Percentiles rank a stretch among this genome's conserved stretches.
Conservation (phyloP, 257 asterid genomes). For the Paraleonurus japonicus region DNA sequence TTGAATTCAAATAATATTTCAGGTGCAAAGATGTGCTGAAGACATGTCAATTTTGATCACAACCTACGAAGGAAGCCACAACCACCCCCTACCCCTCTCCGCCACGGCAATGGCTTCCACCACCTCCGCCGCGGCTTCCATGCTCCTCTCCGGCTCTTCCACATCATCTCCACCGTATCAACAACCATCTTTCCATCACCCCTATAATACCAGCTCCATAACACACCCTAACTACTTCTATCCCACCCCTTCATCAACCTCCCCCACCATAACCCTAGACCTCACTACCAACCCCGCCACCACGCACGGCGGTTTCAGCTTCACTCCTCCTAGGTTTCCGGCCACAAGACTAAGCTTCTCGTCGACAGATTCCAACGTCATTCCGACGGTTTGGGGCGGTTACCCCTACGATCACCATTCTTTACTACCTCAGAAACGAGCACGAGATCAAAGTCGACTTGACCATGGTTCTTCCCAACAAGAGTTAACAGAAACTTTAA, state of each 20-base stretch:
- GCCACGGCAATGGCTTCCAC: slow-evolving; percentile 97
- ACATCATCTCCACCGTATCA: slow-evolving; percentile 34
- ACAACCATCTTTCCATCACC: slow-evolving; percentile 18
- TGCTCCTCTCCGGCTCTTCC: slow-evolving; percentile 87
- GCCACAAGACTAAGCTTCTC: slow-evolving; percentile 50
- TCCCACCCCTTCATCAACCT: slow-evolving; percentile 43
- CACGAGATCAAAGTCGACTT: slow-evolving; percentile 37
- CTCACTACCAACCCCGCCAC: slow-evolving; percentile 53
- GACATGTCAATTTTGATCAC: slow-evolving; percentile 81
- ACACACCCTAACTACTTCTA: slow-evolving; percentile 36
- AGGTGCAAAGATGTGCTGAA: slow-evolving; percentile 80
- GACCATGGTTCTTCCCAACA: slow-evolving; percentile 50
- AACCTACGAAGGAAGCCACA: slow-evolving; percentile 88
- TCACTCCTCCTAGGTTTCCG: slow-evolving; percentile 38
- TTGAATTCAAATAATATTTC: slow-evolving; percentile 11
- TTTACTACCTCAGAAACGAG: slow-evolving; percentile 28
- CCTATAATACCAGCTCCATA: slow-evolving; percentile 26
- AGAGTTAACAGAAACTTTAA: slow-evolving; percentile 64
- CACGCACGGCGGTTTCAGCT: slow-evolving; percentile 35
- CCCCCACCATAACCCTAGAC: slow-evolving; percentile 82
- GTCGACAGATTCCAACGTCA: slow-evolving; percentile 31
- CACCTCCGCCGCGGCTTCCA: slow-evolving; percentile 91
- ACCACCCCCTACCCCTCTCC: slow-evolving; percentile 76
- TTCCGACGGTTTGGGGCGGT: slow-evolving; percentile 34
- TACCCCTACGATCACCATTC: slow-evolving; percentile 27